phyloP scores from a whole-genome alignment of 2,329 filamentous ascomycete genomes.

The Penicillium concentricum region DNA sequence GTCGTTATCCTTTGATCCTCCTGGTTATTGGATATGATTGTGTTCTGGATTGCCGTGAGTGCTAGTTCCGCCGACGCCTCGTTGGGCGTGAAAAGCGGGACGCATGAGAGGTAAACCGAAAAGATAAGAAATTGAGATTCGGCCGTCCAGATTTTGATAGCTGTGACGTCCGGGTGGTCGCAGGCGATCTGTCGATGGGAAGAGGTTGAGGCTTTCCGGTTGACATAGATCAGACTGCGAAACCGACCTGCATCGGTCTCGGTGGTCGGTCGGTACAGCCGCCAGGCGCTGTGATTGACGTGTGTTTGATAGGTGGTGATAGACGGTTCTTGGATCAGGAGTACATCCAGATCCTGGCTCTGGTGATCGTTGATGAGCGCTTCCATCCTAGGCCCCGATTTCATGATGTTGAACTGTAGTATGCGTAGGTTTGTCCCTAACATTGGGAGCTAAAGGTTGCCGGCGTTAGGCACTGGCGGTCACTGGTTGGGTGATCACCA shows the following conservation, averaged over 20 bases:
- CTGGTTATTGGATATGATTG: too few species aligned
- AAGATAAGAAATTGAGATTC: not conserved
- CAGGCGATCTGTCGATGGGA: conserved; percentile 26
- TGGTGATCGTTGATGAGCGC: conserved; percentile 30
- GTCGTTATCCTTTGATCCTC: too few species aligned
- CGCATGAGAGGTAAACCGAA: not conserved
- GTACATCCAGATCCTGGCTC: conserved; percentile 25
- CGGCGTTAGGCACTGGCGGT: too few species aligned
- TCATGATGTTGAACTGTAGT: conserved; percentile 25
- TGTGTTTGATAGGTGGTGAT: conserved; percentile 19
- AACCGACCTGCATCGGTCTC: conserved; percentile 11
- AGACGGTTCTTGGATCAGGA: conserved; percentile 20
- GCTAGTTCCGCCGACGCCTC: not conserved
- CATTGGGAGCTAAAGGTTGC: too few species aligned
- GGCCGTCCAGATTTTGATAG: conserved; percentile 5
- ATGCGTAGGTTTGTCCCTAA: not conserved
- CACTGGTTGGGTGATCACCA: too few species aligned
- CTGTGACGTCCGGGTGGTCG: conserved; percentile 24
- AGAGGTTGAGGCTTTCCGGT: conserved; percentile 21
- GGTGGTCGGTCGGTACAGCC: conserved; percentile 23
- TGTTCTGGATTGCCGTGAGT: too few species aligned
- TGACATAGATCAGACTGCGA: conserved; percentile 28
- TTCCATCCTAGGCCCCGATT: conserved; percentile 25
- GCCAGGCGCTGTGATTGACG: conserved; percentile 27
- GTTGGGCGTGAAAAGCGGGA: not conserved